phyloP scores from a whole-genome alignment of 2,329 filamentous ascomycete species.

The Aspergillus brasiliensis region DNA sequence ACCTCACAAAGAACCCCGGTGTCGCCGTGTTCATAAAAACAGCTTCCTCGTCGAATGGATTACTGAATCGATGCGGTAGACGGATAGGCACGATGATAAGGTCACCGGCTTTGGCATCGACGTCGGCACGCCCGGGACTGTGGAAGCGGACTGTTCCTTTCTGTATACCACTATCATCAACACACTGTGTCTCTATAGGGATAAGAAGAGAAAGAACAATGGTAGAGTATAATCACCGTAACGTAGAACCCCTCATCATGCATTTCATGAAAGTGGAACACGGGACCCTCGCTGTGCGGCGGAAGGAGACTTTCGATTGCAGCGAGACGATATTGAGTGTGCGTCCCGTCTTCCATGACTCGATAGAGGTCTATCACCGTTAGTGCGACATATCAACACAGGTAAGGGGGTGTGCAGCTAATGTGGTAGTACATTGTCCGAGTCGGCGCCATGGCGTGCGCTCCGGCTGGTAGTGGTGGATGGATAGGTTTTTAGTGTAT shows the following conservation, averaged over 20 bases:
- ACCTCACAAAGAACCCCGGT: constrained; percentile 60
- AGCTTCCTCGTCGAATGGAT: constrained; percentile 56
- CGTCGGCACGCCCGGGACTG: constrained; percentile 44
- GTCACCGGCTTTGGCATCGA: constrained; percentile 56
- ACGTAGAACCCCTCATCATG: constrained; percentile 62
- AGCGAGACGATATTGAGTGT: constrained; percentile 47
- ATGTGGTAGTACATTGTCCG: constrained; percentile 1
- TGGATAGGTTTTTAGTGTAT: constrained; percentile 3
- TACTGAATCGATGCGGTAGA: constrained; percentile 59
- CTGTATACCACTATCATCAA: background rate
- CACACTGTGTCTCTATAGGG: background rate
- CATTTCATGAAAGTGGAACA: constrained; percentile 59
- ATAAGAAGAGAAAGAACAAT: too few relatives aligned
- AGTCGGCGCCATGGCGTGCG: constrained; percentile 3
- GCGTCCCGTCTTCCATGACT: constrained; percentile 33
- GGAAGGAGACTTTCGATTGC: constrained; percentile 52
- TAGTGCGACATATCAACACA: background rate
- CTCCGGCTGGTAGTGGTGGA: constrained; percentile 7
- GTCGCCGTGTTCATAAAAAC: constrained; percentile 61
- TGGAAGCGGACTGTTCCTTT: constrained; percentile 56
- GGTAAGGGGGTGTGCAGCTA: too few relatives aligned
- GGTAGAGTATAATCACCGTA: constrained; percentile 21
- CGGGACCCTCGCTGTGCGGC: constrained; percentile 47
- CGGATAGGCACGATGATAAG: constrained; percentile 58
- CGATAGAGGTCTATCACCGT: constrained; percentile 12